phyloP scores from a whole-genome alignment of 73 alveolate genomes.

The Paramecium primaurelia region DNA sequence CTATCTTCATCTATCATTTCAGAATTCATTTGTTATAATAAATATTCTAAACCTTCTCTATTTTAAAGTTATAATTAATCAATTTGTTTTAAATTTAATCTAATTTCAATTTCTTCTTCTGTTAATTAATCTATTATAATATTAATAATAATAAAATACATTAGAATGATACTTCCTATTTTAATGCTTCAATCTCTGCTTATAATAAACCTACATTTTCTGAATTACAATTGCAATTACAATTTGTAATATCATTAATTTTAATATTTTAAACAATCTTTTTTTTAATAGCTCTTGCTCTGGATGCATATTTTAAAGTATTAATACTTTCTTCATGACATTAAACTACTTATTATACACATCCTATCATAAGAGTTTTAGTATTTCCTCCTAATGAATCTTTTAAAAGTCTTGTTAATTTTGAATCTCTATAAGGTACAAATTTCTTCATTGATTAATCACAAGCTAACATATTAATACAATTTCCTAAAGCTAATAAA shows the following conservation, averaged over 20 bases:
- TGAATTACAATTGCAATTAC: neutral
- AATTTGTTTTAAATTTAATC: neutral
- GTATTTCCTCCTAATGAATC: conserved; percentile 98
- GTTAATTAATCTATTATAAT: neutral
- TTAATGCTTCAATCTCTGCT: neutral
- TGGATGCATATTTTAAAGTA: conserved; percentile 89
- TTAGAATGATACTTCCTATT: neutral
- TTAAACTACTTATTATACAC: conserved; percentile 75
- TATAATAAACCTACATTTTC: neutral
- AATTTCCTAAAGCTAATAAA: conserved; percentile 91
- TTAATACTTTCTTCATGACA: conserved; percentile 91
- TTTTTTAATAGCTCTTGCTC: conserved; percentile 95
- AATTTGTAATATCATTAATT: conserved; percentile 61
- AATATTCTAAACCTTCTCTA: neutral
- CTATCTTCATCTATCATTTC: neutral
- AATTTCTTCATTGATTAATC: conserved; percentile 76
- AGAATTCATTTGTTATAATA: neutral
- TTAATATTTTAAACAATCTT: conserved; percentile 82
- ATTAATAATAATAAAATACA: neutral
- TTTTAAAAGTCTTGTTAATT: conserved; percentile 90
- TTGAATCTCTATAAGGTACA: conserved; percentile 94
- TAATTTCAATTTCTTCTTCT: conserved; percentile 2
- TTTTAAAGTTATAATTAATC: neutral
- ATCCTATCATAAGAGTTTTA: conserved; percentile 94
- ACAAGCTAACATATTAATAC: conserved; percentile 91